These are phyloP conservation scores for Fomitopsis palustris DNA, from an alignment of 1,284 basidiomycete species.

Conservation along the genomic window DNA sequence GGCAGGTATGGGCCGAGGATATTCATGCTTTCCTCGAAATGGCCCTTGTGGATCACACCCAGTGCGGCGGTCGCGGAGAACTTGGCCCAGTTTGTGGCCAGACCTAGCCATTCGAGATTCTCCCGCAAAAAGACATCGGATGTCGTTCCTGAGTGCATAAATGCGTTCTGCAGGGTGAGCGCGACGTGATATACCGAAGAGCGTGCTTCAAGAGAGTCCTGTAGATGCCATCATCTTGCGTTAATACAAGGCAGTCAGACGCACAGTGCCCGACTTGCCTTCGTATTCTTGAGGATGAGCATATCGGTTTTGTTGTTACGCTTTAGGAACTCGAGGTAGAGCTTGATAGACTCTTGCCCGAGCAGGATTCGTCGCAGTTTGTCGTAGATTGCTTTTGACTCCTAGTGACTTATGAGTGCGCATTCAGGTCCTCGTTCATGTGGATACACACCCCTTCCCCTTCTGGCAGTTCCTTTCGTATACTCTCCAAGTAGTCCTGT, in stretches of 20 bases:
- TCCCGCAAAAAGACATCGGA: conserved; percentile 91
- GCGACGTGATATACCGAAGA: conserved; percentile 97
- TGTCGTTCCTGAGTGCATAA: conserved; percentile 93
- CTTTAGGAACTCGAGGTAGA: conserved; percentile 92
- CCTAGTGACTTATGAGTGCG: conserved; percentile 35
- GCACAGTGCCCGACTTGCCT: conserved; percentile 43
- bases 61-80: conserved; percentile 94
- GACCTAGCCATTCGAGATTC: conserved; percentile 92
- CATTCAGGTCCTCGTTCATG: conserved; percentile 6
- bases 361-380: conserved; percentile 79
- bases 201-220: conserved; percentile 90
- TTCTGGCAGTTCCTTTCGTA: conserved; percentile 62
- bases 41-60: conserved; percentile 95
- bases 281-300: conserved; percentile 87
- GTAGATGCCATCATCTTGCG: background rate
- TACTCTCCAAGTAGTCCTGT: conserved; percentile 83
- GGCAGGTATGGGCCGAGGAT: conserved; percentile 95
- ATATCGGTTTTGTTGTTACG: conserved; percentile 92
- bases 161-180: conserved; percentile 92
- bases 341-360: conserved; percentile 86
- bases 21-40: conserved; percentile 87
- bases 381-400: conserved; percentile 59
- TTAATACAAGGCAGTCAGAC: background rate
- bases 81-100: conserved; percentile 96
- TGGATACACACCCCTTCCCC: conserved; percentile 51